Percentiles rank a stretch among this genome's conserved stretches.
Evolutionary conservation across 176 grass and related monocot species (phyloP).

Genomic region (Guadua angustifolia): DNA sequence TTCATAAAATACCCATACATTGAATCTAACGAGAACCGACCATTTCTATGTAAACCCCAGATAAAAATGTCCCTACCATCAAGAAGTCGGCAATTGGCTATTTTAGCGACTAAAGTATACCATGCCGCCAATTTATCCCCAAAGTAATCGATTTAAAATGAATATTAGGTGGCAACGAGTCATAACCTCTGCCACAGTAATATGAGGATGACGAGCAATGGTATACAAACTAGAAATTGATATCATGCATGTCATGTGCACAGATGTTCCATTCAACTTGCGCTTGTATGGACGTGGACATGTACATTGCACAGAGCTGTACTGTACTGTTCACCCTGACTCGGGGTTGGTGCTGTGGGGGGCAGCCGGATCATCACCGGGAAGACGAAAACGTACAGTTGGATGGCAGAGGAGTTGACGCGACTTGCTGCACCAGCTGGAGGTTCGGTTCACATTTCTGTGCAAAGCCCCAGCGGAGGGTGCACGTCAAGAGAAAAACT

Average conservation of each 20-base stretch:
- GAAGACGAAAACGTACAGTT: not conserved
- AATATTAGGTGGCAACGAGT: too few relatives aligned
- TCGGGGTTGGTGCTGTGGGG: not conserved
- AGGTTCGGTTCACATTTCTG: not conserved
- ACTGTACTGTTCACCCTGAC: not conserved
- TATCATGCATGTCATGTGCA: conserved; percentile 32
- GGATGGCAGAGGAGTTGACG: not conserved
- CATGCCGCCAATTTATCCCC: too few relatives aligned
- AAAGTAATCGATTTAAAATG: too few relatives aligned
- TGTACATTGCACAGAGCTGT: conserved; percentile 3
- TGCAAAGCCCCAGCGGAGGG: not conserved
- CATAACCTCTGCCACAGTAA: too few relatives aligned
- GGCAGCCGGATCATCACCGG: conserved; percentile 14
- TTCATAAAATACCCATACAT: too few relatives aligned
- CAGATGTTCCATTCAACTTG: conserved; percentile 16
- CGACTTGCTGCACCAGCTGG: not conserved
- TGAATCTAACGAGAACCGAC: too few relatives aligned
- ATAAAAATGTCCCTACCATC: too few relatives aligned
- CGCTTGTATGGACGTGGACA: conserved; percentile 17
- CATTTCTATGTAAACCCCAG: too few relatives aligned
- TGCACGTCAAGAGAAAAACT: not conserved
- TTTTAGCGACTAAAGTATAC: too few relatives aligned
- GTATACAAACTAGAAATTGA: too few relatives aligned
- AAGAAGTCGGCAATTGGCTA: too few relatives aligned
- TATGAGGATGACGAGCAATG: too few relatives aligned